Base-by-base conservation (phyloP, 306 rosid genomes). In the Echinosophora koreensis region DNA sequence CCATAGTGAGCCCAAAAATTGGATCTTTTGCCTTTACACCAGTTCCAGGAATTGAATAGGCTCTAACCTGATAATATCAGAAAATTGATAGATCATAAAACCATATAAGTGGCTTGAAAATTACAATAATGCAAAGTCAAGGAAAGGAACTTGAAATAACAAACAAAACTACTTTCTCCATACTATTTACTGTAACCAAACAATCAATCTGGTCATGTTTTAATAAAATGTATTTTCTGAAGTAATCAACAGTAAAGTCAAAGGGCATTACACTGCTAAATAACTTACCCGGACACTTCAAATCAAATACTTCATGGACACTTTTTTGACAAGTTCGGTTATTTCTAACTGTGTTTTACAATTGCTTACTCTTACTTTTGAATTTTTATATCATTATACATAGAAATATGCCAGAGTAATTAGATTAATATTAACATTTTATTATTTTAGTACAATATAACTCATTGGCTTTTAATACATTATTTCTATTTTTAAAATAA, bases 11-110 rank as follows among this genome's bases (percentile, higher is more conserved):
- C 65, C 98, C 97, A 52, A 93, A 91, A 44, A 91, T 88, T 14
- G 97, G 98, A 78, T 93, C 96, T 88, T 91, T 93, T 8, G 96
- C 98, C 88, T 91, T 93, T 86, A 81, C 96, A 17, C 89, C 86
- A 4, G 88, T 73, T 34, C 93, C 92, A 50, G 70, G 50, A 82
- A 65, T 84, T 59, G 87, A 66, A 81, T 84, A 84, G 76, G 98
- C 97, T 73, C 84, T 87, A 78, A 93, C 89, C 98, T 93, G 80
- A 8, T 50, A 12, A 61, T 41, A 71, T 27, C n/a, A 81, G 39
- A 68, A 54, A 39, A 64, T 59, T 16, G 58, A 28, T 69, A 22
- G 15, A 61, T 47, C 14, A 47, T 32, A 30, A 67, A 47, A 69
- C 66, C 77, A 66, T 32, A 73, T 42, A 64, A 38, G 39, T 28